Conservation (phyloP, 2,329 filamentous ascomycete species). For the Fusarium phyllophilum region DNA sequence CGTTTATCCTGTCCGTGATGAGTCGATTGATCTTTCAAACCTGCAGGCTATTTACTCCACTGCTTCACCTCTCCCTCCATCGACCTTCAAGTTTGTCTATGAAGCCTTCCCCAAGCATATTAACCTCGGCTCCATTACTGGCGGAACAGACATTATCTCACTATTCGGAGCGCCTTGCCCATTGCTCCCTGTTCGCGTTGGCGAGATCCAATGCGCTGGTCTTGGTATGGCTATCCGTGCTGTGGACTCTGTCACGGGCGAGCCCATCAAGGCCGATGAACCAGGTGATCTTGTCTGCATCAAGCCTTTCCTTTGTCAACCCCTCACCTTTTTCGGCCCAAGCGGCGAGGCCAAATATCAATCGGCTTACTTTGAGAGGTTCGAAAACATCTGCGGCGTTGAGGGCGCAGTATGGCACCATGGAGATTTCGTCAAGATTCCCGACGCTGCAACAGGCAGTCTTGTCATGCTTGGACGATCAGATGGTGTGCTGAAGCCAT, state of each 20-base stretch:
- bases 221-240: slow-evolving; percentile 81
- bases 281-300: slow-evolving; percentile 91
- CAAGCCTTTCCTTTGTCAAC: slow-evolving; percentile 88
- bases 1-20: slow-evolving; percentile 65
- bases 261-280: slow-evolving; percentile 67
- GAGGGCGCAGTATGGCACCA: slow-evolving; percentile 81
- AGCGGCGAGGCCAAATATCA: slow-evolving; percentile 76
- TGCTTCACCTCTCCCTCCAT: slow-evolving; percentile 89
- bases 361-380: slow-evolving; percentile 88
- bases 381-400: slow-evolving; percentile 59
- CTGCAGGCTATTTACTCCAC: slow-evolving; percentile 93
- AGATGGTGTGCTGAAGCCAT: slow-evolving; percentile 92
- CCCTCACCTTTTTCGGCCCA: slow-evolving; percentile 85
- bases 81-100: slow-evolving; percentile 93
- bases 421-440: slow-evolving; percentile 83
- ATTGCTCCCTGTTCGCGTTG: slow-evolving; percentile 75
- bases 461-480: slow-evolving; percentile 91
- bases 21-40: slow-evolving; percentile 66
- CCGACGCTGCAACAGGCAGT: slow-evolving; percentile 76
- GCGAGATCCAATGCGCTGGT: slow-evolving; percentile 81
- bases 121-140: slow-evolving; percentile 92
- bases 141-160: slow-evolving; percentile 96
- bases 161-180: slow-evolving; percentile 89
- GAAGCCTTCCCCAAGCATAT: slow-evolving; percentile 80
- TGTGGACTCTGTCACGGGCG: slow-evolving; percentile 67